Base-by-base conservation (phyloP, 2,329 filamentous ascomycete genomes). In the Diaporthe australafricana region DNA sequence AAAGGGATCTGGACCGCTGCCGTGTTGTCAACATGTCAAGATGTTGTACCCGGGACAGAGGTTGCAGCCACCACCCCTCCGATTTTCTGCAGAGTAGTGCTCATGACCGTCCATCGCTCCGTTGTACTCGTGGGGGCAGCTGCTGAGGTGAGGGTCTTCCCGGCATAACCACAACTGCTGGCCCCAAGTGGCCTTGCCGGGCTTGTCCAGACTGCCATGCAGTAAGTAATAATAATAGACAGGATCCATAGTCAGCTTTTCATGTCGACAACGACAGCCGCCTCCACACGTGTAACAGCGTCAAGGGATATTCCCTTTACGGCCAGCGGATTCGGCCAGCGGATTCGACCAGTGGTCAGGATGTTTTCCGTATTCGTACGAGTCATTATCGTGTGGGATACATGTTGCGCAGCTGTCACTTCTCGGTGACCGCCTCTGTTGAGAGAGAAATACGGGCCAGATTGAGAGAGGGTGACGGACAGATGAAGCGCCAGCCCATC, bases 401-500 rank as follows among this genome's bases (percentile, higher is more conserved):
- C n/a, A 25, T 38, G 45, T 48, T 45, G 40, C 57, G 42, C 60
- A 35, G 42, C 27, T 35, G 30, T 65, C 60, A 65, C 20, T 63
- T 12, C 27, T 63, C 27, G 20, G 56, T 27, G 56, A 60, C 56
- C 56, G 56, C 56, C 38, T 30, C 38, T 27, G 38, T 6, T 27
- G 35, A 57, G n/a, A 11, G 30, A 38, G 60, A 65, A 65, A 50
- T 48, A 50, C 42, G n/a, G 60, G 60, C 60, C 60, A 65, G 30
- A 50, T 48, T 65, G 60, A 47, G 25, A 38, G 40, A n/a, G 8
- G 52, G 27, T 35, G 52, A 55, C 16, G 45, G 45, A 50, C 45
- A 60, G 67, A 60, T 69, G 53, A 69, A 32, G 67, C 22, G 38
- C 42, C 30, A 27, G 60, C 56, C 55, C 56, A 69, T 69, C 67